Percentiles rank a stretch among this genome's conserved stretches.
Evolutionary conservation across 1,284 basidiomycete species (phyloP).

Genomic region (Heliocybe sulcata): DNA sequence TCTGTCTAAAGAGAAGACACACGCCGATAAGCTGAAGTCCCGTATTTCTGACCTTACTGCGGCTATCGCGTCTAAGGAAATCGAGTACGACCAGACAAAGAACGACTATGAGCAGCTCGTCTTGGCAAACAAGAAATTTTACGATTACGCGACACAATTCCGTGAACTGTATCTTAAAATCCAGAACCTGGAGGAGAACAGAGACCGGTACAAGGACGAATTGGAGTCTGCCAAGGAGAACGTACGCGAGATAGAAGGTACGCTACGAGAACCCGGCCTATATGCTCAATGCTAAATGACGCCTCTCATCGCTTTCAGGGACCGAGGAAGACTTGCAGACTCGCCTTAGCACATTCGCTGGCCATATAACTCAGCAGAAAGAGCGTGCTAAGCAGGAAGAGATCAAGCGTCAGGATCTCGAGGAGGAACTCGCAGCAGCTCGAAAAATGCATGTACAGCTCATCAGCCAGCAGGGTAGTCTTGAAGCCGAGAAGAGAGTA

Average conservation of each 20-base stretch:
- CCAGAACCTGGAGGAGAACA: slow-evolving; percentile 61
- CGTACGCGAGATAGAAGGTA: slow-evolving; percentile 72
- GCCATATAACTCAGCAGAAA: slow-evolving; percentile 50
- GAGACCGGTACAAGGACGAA: slow-evolving; percentile 45
- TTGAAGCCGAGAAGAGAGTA: slow-evolving; percentile 63
- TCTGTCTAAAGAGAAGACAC: slow-evolving; percentile 78
- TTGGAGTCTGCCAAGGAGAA: slow-evolving; percentile 60
- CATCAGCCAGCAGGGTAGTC: slow-evolving; percentile 50
- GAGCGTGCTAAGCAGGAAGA: slow-evolving; percentile 41
- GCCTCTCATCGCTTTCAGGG: slow-evolving; percentile 35
- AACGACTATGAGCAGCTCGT: slow-evolving; percentile 60
- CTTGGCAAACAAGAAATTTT: slow-evolving; percentile 74
- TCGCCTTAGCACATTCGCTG: slow-evolving; percentile 68
- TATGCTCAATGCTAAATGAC: slow-evolving; percentile 3
- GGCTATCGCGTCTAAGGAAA: slow-evolving; percentile 64
- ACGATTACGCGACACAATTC: slow-evolving; percentile 81
- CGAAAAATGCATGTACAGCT: slow-evolving; percentile 50
- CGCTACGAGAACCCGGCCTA: not conserved
- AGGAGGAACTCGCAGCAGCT: slow-evolving; percentile 52
- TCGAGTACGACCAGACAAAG: slow-evolving; percentile 70
- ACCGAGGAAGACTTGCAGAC: slow-evolving; percentile 70
- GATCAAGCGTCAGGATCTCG: slow-evolving; percentile 47
- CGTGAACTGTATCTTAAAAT: slow-evolving; percentile 76
- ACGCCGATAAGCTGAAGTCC: slow-evolving; percentile 75
- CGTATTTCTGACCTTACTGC: slow-evolving; percentile 62